phyloP scores from a whole-genome alignment of 1,284 basidiomycete genomes.

The Ceratobasidium sp. region DNA sequence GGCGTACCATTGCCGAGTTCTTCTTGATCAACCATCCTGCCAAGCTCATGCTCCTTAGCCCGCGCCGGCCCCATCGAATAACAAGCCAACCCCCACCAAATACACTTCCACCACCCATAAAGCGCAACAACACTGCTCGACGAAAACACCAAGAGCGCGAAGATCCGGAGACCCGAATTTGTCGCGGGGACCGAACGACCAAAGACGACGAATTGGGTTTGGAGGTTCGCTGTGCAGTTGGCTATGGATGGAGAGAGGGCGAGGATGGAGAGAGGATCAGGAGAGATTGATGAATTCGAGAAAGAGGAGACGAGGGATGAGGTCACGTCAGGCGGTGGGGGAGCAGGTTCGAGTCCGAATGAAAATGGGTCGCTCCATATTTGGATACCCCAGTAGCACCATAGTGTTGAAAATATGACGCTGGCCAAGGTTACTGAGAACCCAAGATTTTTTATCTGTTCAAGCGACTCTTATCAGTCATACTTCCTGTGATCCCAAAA shows the following conservation, averaged over 20 bases:
- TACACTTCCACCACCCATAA: too few species aligned
- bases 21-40: background rate
- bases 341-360: slow-evolving; percentile 18
- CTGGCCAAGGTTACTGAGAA: slow-evolving; percentile 20
- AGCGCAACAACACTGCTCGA: background rate
- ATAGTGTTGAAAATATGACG: slow-evolving; percentile 7
- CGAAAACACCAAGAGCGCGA: slow-evolving; percentile 21
- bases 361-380: slow-evolving; percentile 10
- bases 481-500: background rate
- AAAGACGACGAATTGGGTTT: slow-evolving; percentile 28
- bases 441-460: slow-evolving; percentile 26
- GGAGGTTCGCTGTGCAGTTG: slow-evolving; percentile 17
- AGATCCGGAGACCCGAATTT: slow-evolving; percentile 20
- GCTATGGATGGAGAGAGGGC: background rate
- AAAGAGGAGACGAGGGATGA: background rate
- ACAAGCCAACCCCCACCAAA: background rate
- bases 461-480: too few species aligned
- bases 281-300: background rate
- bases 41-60: background rate
- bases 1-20: slow-evolving; percentile 12
- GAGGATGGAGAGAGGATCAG: background rate
- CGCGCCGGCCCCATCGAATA: background rate
- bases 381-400: slow-evolving; percentile 38
- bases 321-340: background rate
- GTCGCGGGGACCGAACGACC: slow-evolving; percentile 25